phyloP scores from a whole-genome alignment of 805 yeast species.

The Yarrowia sp. region DNA sequence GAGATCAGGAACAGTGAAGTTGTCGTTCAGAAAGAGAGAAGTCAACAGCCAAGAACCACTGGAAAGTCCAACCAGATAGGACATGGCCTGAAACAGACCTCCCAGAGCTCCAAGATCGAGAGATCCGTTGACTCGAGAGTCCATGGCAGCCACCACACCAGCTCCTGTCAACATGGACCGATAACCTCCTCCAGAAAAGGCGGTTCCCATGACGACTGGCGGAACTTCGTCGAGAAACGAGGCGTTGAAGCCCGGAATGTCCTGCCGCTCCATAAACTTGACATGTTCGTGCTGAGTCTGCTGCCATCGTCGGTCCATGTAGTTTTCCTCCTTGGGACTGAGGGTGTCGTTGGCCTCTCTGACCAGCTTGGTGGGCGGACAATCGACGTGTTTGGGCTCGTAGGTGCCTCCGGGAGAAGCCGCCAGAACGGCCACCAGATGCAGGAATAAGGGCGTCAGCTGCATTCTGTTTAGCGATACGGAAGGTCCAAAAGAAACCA shows the following conservation, averaged over 20 bases:
- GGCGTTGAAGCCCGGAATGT: constrained; percentile 59
- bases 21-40: constrained; percentile 70
- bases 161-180: constrained; percentile 87
- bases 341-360: constrained; percentile 49
- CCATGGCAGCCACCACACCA: constrained; percentile 78
- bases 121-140: constrained; percentile 67
- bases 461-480: constrained; percentile 7
- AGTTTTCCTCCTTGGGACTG: constrained; percentile 46
- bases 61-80: constrained; percentile 77
- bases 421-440: constrained; percentile 3
- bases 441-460: constrained; percentile 5
- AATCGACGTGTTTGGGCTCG: constrained; percentile 46
- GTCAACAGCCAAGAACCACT: constrained; percentile 89
- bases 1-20: constrained; percentile 71
- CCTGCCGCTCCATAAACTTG: constrained; percentile 56
- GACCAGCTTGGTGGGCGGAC: constrained; percentile 51
- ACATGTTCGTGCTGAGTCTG: constrained; percentile 51
- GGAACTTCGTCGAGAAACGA: constrained; percentile 41
- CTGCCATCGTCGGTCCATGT: constrained; percentile 48
- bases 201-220: constrained; percentile 50
- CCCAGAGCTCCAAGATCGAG: constrained; percentile 48
- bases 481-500: background rate
- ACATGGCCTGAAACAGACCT: constrained; percentile 72
- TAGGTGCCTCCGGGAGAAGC: constrained; percentile 26
- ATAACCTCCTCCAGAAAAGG: constrained; percentile 90